Percentiles rank a stretch among this genome's conserved stretches.
Conservation (phyloP, 1,139 yeast genomes). For the Pneumocystis canis region DNA sequence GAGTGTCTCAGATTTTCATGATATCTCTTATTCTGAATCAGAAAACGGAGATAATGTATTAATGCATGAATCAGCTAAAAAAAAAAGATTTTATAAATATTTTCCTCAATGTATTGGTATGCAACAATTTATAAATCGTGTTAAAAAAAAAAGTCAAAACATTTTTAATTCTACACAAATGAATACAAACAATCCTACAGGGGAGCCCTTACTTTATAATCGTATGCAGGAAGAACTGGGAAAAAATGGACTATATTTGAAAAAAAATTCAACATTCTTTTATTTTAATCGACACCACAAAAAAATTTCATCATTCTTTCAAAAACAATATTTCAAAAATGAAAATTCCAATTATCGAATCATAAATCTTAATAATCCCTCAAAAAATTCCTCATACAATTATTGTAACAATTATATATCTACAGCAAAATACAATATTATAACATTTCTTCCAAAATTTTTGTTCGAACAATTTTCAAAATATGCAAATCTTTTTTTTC, state of each 20-base stretch:
- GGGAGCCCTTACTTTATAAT: not conserved
- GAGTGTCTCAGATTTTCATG: not conserved
- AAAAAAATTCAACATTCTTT: not conserved
- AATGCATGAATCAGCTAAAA: not conserved
- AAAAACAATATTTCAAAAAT: not conserved
- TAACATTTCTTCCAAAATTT: conserved; percentile 88
- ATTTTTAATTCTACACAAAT: not conserved
- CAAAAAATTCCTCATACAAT: conserved; percentile 39
- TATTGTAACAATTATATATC: conserved; percentile 78
- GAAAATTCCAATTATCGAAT: conserved; percentile 27
- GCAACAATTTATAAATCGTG: not conserved
- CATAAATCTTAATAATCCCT: conserved; percentile 48
- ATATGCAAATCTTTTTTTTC: conserved; percentile 86
- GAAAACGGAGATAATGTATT: not conserved
- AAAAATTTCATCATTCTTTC: not conserved
- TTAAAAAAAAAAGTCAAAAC: not conserved
- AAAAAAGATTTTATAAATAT: not conserved
- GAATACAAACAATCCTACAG: not conserved
- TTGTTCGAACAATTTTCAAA: conserved; percentile 92
- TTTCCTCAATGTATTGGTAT: not conserved
- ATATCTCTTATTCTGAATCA: not conserved
- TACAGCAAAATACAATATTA: conserved; percentile 90
- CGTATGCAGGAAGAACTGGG: not conserved
- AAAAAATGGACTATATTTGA: not conserved
- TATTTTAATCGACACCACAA: not conserved